Percentiles rank a stretch among this genome's conserved stretches.
phyloP scores from a whole-genome alignment of 371 early-diverging fungal species.

The Basidiobolus meristosporus region DNA sequence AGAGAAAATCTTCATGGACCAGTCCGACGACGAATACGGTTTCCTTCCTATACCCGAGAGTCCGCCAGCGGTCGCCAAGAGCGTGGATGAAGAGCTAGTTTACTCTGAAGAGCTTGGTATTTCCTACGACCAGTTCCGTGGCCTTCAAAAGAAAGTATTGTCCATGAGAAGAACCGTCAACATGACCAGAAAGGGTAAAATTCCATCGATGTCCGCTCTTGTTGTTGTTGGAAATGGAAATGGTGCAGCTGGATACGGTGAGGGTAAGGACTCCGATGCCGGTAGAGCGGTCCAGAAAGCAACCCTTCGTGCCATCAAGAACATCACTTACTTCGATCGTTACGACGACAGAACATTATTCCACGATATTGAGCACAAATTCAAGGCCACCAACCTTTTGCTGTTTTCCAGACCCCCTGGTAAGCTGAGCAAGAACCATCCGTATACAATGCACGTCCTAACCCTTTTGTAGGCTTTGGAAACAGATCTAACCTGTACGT shows the following conservation, averaged over 20 bases:
- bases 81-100: neutral
- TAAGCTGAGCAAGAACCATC: slow-evolving; percentile 9
- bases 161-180: slow-evolving; percentile 61
- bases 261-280: slow-evolving; percentile 73
- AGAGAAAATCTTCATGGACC: too few relatives aligned
- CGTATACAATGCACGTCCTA: neutral
- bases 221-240: slow-evolving; percentile 91
- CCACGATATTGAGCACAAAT: slow-evolving; percentile 75
- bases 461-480: slow-evolving; percentile 55
- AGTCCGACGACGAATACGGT: neutral
- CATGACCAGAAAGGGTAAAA: slow-evolving; percentile 73
- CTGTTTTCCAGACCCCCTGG: slow-evolving; percentile 83
- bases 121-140: slow-evolving; percentile 5
- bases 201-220: slow-evolving; percentile 68
- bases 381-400: slow-evolving; percentile 65
- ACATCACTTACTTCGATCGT: slow-evolving; percentile 63
- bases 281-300: slow-evolving; percentile 78
- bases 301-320: slow-evolving; percentile 69
- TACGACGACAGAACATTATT: slow-evolving; percentile 91
- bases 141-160: slow-evolving; percentile 48
- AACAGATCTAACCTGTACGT: slow-evolving; percentile 78
- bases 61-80: neutral
- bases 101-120: slow-evolving; percentile 1
- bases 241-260: slow-evolving; percentile 89
- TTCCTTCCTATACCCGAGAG: neutral